These are phyloP conservation scores for Trichoderma guizhouense DNA, from an alignment of 2,329 filamentous ascomycete genomes.

Conservation along the genomic window DNA sequence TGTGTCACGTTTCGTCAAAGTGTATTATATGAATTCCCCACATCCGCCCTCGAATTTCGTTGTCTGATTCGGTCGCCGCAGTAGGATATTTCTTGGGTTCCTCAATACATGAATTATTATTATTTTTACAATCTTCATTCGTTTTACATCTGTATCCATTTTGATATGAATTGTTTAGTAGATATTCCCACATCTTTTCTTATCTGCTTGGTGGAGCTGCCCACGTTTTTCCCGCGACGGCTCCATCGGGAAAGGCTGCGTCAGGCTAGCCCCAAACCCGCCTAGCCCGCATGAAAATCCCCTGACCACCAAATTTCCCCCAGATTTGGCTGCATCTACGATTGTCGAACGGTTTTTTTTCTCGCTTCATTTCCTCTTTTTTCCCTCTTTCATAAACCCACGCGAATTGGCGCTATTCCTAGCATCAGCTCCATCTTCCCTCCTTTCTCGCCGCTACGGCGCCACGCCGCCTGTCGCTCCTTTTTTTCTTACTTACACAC, in stretches of 20 bases:
- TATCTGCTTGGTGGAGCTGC: background rate
- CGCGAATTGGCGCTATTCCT: background rate
- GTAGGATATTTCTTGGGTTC: background rate
- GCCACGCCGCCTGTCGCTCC: conserved; percentile 9
- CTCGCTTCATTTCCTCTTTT: background rate
- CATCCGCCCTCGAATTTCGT: background rate
- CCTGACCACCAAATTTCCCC: conserved; percentile 17
- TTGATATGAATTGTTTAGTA: no score
- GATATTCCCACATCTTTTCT: background rate
- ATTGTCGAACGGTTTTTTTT: background rate
- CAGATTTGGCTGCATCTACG: conserved; percentile 8
- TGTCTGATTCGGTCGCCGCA: background rate
- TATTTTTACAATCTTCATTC: background rate
- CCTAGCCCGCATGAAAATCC: background rate
- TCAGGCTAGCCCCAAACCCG: background rate
- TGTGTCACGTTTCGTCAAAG: background rate
- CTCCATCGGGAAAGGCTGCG: conserved; percentile 11
- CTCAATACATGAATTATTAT: background rate
- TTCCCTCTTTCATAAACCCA: background rate
- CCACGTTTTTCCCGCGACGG: conserved; percentile 9
- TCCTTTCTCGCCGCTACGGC: background rate
- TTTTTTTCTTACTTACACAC: background rate
- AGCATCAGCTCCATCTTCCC: background rate
- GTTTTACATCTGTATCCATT: background rate
- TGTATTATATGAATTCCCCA: background rate